These are phyloP conservation scores for Penicillium fuscoglaucum DNA, from an alignment of 2,329 filamentous ascomycete genomes.

Conservation along the genomic window DNA sequence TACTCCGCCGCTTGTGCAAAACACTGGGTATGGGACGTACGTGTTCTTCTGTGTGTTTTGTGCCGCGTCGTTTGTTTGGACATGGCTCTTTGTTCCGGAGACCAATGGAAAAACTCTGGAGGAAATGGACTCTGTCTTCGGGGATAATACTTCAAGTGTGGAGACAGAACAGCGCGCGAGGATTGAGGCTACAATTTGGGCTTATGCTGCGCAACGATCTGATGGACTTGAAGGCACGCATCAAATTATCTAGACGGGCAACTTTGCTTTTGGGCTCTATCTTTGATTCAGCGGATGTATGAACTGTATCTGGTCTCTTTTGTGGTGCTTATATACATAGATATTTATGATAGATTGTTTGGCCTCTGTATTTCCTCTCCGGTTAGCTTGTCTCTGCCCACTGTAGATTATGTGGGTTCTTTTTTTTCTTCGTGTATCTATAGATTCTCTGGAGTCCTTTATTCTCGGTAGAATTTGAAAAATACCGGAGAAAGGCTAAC, in stretches of 20 bases:
- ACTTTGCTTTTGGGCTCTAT: not conserved
- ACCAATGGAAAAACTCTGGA: constrained; percentile 55
- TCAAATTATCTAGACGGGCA: not conserved
- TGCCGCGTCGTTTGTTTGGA: constrained; percentile 49
- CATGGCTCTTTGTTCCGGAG: constrained; percentile 54
- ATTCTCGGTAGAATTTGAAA: not conserved
- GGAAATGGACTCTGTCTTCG: constrained; percentile 49
- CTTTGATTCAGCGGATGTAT: not conserved
- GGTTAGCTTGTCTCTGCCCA: not conserved
- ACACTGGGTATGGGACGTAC: constrained; percentile 52
- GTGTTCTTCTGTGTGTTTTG: constrained; percentile 58
- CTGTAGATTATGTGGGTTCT: not conserved
- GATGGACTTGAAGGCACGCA: not conserved
- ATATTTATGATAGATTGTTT: not conserved
- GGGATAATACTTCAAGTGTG: not conserved
- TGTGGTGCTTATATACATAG: not conserved
- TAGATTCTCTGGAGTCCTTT: not conserved
- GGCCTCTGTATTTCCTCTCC: not conserved
- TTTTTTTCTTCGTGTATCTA: not conserved
- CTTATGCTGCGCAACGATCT: not conserved
- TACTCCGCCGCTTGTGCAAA: constrained; percentile 61
- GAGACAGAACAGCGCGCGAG: constrained; percentile 2
- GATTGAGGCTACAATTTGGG: constrained; percentile 8
- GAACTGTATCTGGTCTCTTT: too few relatives aligned
- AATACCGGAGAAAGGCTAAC: not conserved